Evolutionary conservation across 805 yeast species (phyloP).

Genomic region (Kodamaea leandrae): DNA sequence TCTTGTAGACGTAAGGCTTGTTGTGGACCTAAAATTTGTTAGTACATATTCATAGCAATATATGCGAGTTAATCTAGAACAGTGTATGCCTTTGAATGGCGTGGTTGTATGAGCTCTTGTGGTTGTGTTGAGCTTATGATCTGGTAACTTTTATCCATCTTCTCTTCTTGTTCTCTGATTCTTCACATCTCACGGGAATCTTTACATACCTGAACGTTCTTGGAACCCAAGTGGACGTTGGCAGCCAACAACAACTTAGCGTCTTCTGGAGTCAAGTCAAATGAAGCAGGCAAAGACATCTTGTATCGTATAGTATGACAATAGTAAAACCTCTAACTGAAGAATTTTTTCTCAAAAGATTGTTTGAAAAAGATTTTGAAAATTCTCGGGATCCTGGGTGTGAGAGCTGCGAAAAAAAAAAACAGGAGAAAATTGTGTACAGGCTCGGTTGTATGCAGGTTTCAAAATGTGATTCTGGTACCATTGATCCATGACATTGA

Average conservation of each 20-base stretch:
- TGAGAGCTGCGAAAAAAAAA: conserved; percentile 3
- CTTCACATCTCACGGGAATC: no score
- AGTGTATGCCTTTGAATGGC: no score
- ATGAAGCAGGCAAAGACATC: conserved; percentile 85
- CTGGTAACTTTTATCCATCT: no score
- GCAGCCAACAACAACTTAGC: conserved; percentile 99
- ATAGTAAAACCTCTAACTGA: conserved; percentile 9
- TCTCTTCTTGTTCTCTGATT: no score
- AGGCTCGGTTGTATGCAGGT: conserved; percentile 6
- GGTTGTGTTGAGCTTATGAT: no score
- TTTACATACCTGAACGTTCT: conserved; percentile 94
- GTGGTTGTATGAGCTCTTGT: no score
- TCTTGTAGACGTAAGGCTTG: conserved; percentile 94
- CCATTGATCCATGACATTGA: no score
- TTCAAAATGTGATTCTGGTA: no score
- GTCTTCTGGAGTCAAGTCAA: conserved; percentile 95
- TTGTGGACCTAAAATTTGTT: conserved; percentile 75
- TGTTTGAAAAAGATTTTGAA: conserved; percentile 11
- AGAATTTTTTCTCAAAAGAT: conserved; percentile 11
- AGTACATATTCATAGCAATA: conserved; percentile 9
- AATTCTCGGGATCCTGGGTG: conserved; percentile 7
- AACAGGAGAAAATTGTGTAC: conserved; percentile 4
- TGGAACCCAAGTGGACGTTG: conserved; percentile 98
- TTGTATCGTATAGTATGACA: conserved; percentile 16
- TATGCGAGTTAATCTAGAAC: no score